Conservation (phyloP, 2,329 filamentous ascomycete species). For the Aotearoamyces nothofagi region DNA sequence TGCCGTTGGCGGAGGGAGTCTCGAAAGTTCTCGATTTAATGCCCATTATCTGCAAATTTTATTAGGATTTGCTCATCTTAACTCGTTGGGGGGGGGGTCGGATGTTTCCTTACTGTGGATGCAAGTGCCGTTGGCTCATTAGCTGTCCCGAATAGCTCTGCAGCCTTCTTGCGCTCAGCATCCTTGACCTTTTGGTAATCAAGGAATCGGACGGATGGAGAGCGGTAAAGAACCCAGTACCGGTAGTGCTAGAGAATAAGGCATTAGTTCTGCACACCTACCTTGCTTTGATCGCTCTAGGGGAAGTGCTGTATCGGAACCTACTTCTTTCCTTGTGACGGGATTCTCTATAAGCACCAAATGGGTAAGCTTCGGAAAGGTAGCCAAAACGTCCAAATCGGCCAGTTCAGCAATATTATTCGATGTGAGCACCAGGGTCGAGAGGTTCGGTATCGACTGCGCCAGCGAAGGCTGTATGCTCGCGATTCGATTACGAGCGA, state of each 20-base stretch:
- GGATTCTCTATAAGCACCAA: slow-evolving; percentile 77
- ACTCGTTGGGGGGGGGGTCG: slow-evolving; percentile 1
- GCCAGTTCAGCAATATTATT: slow-evolving; percentile 76
- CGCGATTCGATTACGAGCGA: slow-evolving; percentile 77
- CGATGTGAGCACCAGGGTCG: slow-evolving; percentile 65
- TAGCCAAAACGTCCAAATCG: slow-evolving; percentile 68
- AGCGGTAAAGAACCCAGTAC: slow-evolving; percentile 79
- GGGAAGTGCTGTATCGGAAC: too few relatives aligned
- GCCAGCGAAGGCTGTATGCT: slow-evolving; percentile 65
- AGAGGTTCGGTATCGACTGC: slow-evolving; percentile 66
- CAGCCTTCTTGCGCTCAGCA: slow-evolving; percentile 60
- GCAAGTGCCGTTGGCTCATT: slow-evolving; percentile 71
- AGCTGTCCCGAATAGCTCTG: slow-evolving; percentile 67
- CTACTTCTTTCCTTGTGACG: slow-evolving; percentile 79
- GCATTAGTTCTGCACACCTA: slow-evolving; percentile 1
- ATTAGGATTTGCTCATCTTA: slow-evolving; percentile 2
- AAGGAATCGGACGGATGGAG: slow-evolving; percentile 72
- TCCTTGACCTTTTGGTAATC: slow-evolving; percentile 89
- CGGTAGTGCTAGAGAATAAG: slow-evolving; percentile 59
- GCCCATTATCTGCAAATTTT: slow-evolving; percentile 51
- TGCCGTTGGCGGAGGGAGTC: slow-evolving; percentile 30
- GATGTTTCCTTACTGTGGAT: slow-evolving; percentile 35
- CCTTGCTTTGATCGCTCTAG: too few relatives aligned
- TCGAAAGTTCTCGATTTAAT: slow-evolving; percentile 68
- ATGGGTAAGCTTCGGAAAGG: slow-evolving; percentile 59